These are phyloP conservation scores for Fusarium sp. DNA, from an alignment of 2,329 filamentous ascomycete genomes.

Conservation along the genomic window DNA sequence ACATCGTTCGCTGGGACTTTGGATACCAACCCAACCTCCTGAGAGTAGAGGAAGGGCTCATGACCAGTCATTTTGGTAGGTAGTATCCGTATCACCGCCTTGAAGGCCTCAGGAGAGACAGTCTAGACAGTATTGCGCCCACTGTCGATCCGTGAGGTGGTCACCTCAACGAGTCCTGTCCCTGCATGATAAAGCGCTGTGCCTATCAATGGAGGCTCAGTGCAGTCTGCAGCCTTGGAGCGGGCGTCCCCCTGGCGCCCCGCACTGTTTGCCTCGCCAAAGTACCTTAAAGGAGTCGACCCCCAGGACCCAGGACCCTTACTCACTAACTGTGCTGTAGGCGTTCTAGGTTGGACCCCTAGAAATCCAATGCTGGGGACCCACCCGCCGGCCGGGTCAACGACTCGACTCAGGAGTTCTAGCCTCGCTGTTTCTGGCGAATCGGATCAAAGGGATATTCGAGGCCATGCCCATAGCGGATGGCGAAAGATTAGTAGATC, in stretches of 20 bases:
- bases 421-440: conserved; percentile 12
- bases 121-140: conserved; percentile 9
- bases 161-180: not conserved
- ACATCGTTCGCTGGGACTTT: not conserved
- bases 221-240: conserved; percentile 17
- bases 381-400: conserved; percentile 22
- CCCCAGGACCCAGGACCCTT: conserved; percentile 8
- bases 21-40: conserved; percentile 1
- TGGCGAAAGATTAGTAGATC: conserved; percentile 21
- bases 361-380: conserved; percentile 12
- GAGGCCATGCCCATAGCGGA: conserved; percentile 3
- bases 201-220: not conserved
- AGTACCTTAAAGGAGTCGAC: conserved; percentile 20
- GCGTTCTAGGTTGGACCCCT: conserved; percentile 22
- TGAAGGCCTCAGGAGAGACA: conserved; percentile 22
- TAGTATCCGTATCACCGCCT: conserved; percentile 7
- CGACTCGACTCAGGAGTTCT: conserved; percentile 38
- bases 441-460: conserved; percentile 23
- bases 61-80: conserved; percentile 24
- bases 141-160: conserved; percentile 12
- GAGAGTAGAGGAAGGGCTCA: not conserved
- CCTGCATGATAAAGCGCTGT: conserved; percentile 9
- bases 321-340: not conserved
- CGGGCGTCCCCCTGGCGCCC: conserved; percentile 5
- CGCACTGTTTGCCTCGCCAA: conserved; percentile 37